These are phyloP conservation scores for Trametes gibbosa DNA, from an alignment of 768 basidiomycete genomes.

Conservation along the genomic window DNA sequence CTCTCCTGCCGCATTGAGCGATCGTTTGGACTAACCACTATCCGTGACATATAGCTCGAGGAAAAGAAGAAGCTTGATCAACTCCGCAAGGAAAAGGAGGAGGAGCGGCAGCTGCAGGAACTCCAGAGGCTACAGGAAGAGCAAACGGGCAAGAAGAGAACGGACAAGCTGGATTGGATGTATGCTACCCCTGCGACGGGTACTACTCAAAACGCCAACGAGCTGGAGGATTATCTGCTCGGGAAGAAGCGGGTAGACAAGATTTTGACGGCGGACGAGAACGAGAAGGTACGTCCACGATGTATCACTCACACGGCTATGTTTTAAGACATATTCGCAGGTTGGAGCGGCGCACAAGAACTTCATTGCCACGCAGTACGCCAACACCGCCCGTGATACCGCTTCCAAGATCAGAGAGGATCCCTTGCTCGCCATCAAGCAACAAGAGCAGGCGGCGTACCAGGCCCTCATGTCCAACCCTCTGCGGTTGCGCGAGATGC, in stretches of 20 bases:
- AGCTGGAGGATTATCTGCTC: constrained; percentile 93
- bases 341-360: constrained; percentile 85
- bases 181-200: constrained; percentile 96
- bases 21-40: not conserved
- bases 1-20: too few species aligned
- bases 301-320: not conserved
- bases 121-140: constrained; percentile 94
- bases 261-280: constrained; percentile 87
- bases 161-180: constrained; percentile 99
- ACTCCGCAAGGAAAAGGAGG: constrained; percentile 95
- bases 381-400: constrained; percentile 84
- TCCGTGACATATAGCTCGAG: constrained; percentile 60
- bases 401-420: constrained; percentile 96
- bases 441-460: constrained; percentile 93
- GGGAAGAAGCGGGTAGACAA: constrained; percentile 99
- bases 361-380: constrained; percentile 94
- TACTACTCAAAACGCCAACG: constrained; percentile 81
- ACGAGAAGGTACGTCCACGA: constrained; percentile 64
- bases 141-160: constrained; percentile 90
- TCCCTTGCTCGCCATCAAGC: constrained; percentile 94
- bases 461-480: constrained; percentile 85
- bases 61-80: constrained; percentile 99
- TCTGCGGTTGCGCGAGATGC: constrained; percentile 76
- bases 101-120: constrained; percentile 95
- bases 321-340: constrained; percentile 35